Percentiles rank a stretch among this genome's conserved stretches.
phyloP scores from a whole-genome alignment of 1,139 yeast species.

The Wickerhamomyces sp. region DNA sequence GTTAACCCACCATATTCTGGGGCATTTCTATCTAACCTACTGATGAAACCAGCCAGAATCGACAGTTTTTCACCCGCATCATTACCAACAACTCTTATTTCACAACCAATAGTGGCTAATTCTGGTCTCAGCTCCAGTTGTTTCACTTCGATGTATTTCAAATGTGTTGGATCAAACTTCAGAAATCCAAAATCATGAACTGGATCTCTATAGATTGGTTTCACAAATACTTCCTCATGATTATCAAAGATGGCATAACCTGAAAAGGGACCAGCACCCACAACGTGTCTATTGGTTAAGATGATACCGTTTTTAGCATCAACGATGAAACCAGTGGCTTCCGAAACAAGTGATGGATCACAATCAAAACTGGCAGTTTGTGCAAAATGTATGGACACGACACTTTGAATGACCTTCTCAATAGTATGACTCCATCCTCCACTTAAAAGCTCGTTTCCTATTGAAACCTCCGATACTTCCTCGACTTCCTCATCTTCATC shows the following conservation, averaged over 20 bases:
- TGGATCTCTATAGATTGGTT: constrained; percentile 78
- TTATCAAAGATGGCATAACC: constrained; percentile 92
- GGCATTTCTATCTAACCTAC: constrained; percentile 88
- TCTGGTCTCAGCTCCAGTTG: constrained; percentile 74
- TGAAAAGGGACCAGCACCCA: constrained; percentile 89
- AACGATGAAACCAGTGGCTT: constrained; percentile 95
- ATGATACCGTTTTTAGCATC: constrained; percentile 78
- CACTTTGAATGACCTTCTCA: constrained; percentile 75
- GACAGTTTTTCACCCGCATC: constrained; percentile 94
- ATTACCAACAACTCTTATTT: constrained; percentile 91
- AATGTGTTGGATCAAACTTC: constrained; percentile 63
- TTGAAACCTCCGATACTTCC: no score
- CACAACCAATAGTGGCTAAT: constrained; percentile 82
- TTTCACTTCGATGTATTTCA: constrained; percentile 69
- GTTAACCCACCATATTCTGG: constrained; percentile 89
- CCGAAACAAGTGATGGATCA: constrained; percentile 75
- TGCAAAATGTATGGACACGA: constrained; percentile 85
- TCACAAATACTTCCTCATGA: constrained; percentile 88
- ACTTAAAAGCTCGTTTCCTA: no score
- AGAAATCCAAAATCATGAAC: constrained; percentile 84
- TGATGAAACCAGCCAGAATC: constrained; percentile 83
- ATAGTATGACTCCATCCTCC: constrained; percentile 76
- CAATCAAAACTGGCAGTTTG: constrained; percentile 87
- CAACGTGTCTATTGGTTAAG: constrained; percentile 89
- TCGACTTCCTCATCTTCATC: neutral